Evolutionary conservation across 345 rosid species (phyloP).

Genomic region (Leavenworthia alabamica): DNA sequence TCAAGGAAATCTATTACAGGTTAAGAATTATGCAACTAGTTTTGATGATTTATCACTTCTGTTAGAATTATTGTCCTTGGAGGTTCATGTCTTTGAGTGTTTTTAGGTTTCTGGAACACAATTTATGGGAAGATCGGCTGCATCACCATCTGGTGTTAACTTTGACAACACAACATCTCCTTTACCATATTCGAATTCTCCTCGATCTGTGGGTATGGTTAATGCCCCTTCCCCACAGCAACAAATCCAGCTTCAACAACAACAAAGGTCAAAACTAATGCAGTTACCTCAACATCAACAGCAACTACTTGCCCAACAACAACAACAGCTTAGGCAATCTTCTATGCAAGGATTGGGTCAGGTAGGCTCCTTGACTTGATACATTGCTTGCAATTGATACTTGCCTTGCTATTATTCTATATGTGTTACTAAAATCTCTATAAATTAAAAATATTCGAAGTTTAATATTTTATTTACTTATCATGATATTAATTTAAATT

Average conservation of each 20-base stretch:
- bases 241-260: constrained; percentile 68
- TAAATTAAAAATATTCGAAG: neutral
- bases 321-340: constrained; percentile 13
- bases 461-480: no score
- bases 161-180: constrained; percentile 85
- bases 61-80: neutral
- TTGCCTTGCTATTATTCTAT: no score
- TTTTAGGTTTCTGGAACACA: constrained; percentile 65
- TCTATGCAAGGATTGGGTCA: neutral
- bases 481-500: no score
- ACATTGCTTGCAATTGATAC: neutral
- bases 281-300: constrained; percentile 74
- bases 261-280: constrained; percentile 70
- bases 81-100: constrained; percentile 9
- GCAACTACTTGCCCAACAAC: constrained; percentile 61
- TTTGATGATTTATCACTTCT: neutral
- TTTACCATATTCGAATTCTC: constrained; percentile 81
- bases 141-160: constrained; percentile 66
- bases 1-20: neutral
- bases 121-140: constrained; percentile 74
- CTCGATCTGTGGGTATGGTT: constrained; percentile 74
- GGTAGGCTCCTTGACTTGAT: neutral
- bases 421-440: neutral
- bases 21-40: neutral
- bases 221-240: constrained; percentile 88